A percentile compares a stretch with the other conserved stretches of the same genome.
Evolutionary conservation across 805 yeast species (phyloP).

Genomic region (Brettanomyces anomalus): DNA sequence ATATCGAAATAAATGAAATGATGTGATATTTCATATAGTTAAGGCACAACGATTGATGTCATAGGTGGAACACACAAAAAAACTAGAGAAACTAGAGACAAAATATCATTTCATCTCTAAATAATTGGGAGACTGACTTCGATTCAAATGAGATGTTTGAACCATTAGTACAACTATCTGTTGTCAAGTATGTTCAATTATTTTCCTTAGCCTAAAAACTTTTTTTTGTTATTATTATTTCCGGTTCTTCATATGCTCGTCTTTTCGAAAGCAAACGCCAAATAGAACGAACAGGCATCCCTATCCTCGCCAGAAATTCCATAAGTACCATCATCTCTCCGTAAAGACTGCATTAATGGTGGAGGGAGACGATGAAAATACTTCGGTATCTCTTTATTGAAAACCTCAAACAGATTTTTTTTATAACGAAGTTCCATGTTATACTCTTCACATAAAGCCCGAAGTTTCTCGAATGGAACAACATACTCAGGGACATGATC

Average conservation of each 20-base stretch:
- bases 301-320: slow-evolving; percentile 87
- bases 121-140: no score
- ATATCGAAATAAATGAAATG: no score
- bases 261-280: slow-evolving; percentile 73
- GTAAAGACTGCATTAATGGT: slow-evolving; percentile 54
- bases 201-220: no score
- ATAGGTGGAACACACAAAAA: no score
- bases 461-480: slow-evolving; percentile 84
- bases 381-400: slow-evolving; percentile 66
- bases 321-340: slow-evolving; percentile 67
- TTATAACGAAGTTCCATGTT: slow-evolving; percentile 64
- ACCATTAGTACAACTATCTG: no score
- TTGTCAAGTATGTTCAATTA: no score
- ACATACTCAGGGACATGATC: slow-evolving; percentile 96
- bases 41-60: no score
- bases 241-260: slow-evolving; percentile 15
- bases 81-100: no score
- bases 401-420: slow-evolving; percentile 74
- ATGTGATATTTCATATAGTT: no score
- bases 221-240: not conserved
- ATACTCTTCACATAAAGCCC: slow-evolving; percentile 77
- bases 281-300: slow-evolving; percentile 78
- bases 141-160: no score
- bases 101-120: no score
- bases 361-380: slow-evolving; percentile 52